phyloP scores from a whole-genome alignment of 1,284 basidiomycete species.

The Heliocybe sulcata region DNA sequence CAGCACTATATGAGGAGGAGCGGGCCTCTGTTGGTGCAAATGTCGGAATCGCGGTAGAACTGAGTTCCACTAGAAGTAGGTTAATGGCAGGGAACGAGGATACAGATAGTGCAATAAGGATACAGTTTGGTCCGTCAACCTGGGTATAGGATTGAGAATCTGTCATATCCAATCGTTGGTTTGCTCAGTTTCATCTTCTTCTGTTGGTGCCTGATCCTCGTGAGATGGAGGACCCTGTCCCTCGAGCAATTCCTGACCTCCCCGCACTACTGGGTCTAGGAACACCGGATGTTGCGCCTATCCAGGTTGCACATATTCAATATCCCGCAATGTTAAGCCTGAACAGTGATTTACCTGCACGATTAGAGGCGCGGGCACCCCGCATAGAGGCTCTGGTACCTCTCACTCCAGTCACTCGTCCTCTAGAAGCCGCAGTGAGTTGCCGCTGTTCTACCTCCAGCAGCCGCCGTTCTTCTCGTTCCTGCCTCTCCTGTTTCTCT shows the following conservation, averaged over 20 bases:
- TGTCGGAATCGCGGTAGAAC: no score
- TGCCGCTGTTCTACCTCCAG: constrained; percentile 11
- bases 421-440: constrained; percentile 16
- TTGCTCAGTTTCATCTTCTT: background rate
- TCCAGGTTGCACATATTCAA: background rate
- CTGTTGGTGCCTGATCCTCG: background rate
- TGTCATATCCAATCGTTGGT: no score
- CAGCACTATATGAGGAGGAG: no score
- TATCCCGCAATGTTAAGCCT: background rate
- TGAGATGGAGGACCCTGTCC: background rate
- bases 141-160: background rate
- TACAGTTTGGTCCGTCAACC: background rate
- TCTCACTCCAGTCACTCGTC: constrained; percentile 28
- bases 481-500: constrained; percentile 42
- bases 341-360: background rate
- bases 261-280: background rate
- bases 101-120: background rate
- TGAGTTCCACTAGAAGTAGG: no score
- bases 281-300: background rate
- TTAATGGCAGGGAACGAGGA: background rate
- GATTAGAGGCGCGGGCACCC: constrained; percentile 4
- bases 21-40: no score
- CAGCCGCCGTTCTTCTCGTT: constrained; percentile 39
- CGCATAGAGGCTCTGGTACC: constrained; percentile 31
- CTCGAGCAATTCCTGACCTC: background rate